Evolutionary conservation across 1,139 yeast genomes (phyloP).

Genomic region (Yamadazyma taylorii): DNA sequence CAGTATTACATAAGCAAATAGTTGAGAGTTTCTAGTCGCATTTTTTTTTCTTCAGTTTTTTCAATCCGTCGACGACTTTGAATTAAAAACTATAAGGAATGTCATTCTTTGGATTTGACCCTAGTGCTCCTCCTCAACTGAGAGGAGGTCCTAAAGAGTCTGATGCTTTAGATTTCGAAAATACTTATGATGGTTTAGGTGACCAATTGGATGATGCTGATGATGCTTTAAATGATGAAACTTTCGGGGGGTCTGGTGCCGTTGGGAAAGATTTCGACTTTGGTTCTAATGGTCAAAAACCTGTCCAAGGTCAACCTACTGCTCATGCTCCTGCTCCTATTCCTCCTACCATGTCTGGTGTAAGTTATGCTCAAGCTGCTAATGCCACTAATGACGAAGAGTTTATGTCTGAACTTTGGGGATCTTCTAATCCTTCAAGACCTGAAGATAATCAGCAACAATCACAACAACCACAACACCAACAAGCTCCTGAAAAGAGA

Average conservation of each 20-base stretch:
- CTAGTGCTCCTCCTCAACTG: conserved; percentile 39
- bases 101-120: conserved; percentile 63
- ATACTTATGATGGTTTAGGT: conserved; percentile 79
- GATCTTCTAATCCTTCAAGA: conserved; percentile 27
- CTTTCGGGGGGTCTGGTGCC: conserved; percentile 68
- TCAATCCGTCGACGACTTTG: conserved; percentile 10
- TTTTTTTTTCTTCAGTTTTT: conserved; percentile 5
- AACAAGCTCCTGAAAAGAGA: conserved; percentile 33
- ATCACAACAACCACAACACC: conserved; percentile 10
- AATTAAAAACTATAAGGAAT: conserved; percentile 20
- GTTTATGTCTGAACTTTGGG: conserved; percentile 53
- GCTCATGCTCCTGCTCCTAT: conserved; percentile 17
- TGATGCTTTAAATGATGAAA: conserved; percentile 83
- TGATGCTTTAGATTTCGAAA: conserved; percentile 70
- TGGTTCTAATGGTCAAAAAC: conserved; percentile 43
- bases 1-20: no score
- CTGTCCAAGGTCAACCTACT: no score
- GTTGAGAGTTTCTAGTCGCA: not conserved
- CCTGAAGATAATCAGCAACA: conserved; percentile 12
- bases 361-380: conserved; percentile 60
- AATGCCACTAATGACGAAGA: conserved; percentile 44
- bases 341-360: conserved; percentile 31
- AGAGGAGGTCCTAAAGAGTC: conserved; percentile 12
- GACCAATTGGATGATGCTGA: conserved; percentile 67
- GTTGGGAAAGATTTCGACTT: conserved; percentile 77